Percentiles rank a stretch among this genome's conserved stretches.
Conservation (phyloP, 371 early-diverging fungal species). For the Mortierella sp. region DNA sequence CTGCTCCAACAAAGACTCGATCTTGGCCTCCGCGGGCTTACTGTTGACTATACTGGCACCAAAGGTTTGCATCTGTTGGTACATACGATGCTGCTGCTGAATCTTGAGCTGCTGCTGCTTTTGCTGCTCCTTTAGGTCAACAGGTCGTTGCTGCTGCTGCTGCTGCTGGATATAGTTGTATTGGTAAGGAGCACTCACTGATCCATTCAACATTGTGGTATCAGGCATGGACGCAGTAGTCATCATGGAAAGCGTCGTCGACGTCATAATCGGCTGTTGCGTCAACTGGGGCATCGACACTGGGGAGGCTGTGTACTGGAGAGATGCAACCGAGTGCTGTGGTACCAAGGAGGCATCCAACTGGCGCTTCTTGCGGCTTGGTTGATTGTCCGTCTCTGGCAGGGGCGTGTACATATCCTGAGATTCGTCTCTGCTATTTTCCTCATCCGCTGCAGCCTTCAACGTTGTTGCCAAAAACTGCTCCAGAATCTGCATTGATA, state of each 20-base stretch:
- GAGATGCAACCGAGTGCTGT: slow-evolving; percentile 3
- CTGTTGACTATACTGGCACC: slow-evolving; percentile 19
- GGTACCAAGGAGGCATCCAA: slow-evolving; percentile 3
- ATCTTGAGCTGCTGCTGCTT: slow-evolving; percentile 53
- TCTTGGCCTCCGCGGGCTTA: slow-evolving; percentile 25
- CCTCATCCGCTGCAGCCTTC: slow-evolving; percentile 43
- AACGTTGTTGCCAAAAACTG: slow-evolving; percentile 43
- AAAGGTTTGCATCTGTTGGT: slow-evolving; percentile 51
- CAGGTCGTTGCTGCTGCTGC: slow-evolving; percentile 11
- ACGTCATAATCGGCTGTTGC: slow-evolving; percentile 17
- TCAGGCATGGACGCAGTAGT: slow-evolving; percentile 2
- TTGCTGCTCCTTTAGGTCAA: slow-evolving; percentile 51
- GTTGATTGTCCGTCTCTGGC: slow-evolving; percentile 6
- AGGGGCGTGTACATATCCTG: background rate
- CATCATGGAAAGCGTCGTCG: slow-evolving; percentile 37
- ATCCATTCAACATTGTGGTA: background rate
- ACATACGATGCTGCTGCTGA: slow-evolving; percentile 31
- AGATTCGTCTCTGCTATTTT: background rate
- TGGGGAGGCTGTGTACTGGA: slow-evolving; percentile 6
- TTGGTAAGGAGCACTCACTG: slow-evolving; percentile 1
- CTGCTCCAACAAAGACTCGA: slow-evolving; percentile 22
- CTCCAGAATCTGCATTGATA: slow-evolving; percentile 33
- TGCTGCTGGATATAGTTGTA: slow-evolving; percentile 5
- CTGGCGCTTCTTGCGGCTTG: slow-evolving; percentile 41
- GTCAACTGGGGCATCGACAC: background rate